Evolutionary conservation across 768 basidiomycete genomes (phyloP).

Genomic region (Lactifluus hygrophoroides): DNA sequence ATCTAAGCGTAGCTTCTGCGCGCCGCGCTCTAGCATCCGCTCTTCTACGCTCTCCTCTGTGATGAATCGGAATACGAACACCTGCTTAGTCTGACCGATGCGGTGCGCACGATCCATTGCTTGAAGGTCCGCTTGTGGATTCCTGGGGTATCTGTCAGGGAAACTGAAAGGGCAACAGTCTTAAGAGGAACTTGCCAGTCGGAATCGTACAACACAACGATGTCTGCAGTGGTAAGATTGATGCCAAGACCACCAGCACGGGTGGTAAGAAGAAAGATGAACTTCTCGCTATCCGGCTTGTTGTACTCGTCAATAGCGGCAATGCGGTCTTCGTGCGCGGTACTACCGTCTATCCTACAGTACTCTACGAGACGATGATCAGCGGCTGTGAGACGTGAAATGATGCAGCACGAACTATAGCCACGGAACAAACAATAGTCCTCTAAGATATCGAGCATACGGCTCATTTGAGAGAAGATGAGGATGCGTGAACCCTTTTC

Average conservation of each 20-base stretch:
- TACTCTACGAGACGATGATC: conserved; percentile 50
- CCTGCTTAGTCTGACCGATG: conserved; percentile 95
- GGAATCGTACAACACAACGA: conserved; percentile 92
- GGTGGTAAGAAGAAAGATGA: conserved; percentile 93
- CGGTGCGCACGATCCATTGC: conserved; percentile 98
- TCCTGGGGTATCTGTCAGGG: conserved; percentile 41
- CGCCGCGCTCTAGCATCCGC: conserved; percentile 88
- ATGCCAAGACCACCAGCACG: conserved; percentile 96
- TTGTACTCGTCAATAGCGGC: conserved; percentile 96
- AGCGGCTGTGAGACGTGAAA: conserved; percentile 6
- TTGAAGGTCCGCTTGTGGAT: conserved; percentile 97
- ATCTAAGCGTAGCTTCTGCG: conserved; percentile 90
- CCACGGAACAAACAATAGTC: conserved; percentile 91
- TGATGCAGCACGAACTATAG: conserved; percentile 53
- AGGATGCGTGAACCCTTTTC: conserved; percentile 89
- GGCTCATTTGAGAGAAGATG: conserved; percentile 99
- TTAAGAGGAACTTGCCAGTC: conserved; percentile 62
- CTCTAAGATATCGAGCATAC: conserved; percentile 95
- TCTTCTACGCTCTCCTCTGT: conserved; percentile 95
- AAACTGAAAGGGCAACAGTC: background rate
- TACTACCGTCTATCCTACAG: conserved; percentile 93
- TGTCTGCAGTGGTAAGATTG: conserved; percentile 89
- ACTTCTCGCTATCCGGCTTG: conserved; percentile 87
- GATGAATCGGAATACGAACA: conserved; percentile 94
- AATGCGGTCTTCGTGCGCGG: conserved; percentile 95